Percentiles rank a stretch among this genome's conserved stretches.
Conservation (phyloP, 352 stramenopile species). For the Phytophthora cactorum region DNA sequence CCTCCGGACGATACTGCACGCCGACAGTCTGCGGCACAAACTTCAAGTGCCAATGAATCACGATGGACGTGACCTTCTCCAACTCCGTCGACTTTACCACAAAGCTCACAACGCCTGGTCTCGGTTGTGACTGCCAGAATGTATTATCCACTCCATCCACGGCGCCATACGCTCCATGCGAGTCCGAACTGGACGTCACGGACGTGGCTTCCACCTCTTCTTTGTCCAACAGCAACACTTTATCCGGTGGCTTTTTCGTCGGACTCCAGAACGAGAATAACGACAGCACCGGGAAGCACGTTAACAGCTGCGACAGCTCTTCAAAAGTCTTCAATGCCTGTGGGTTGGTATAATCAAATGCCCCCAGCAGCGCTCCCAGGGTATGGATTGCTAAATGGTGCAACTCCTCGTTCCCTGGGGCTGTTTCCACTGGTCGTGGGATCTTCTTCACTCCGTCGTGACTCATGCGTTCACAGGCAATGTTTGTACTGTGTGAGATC, state of each 20-base stretch:
- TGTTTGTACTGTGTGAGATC: slow-evolving; percentile 80
- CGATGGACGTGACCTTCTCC: slow-evolving; percentile 61
- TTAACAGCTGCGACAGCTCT: slow-evolving; percentile 80
- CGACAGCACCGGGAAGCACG: slow-evolving; percentile 76
- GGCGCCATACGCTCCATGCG: slow-evolving; percentile 52
- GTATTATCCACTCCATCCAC: slow-evolving; percentile 63
- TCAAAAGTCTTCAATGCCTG: slow-evolving; percentile 69
- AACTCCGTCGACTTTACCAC: slow-evolving; percentile 47
- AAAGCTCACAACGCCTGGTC: slow-evolving; percentile 59
- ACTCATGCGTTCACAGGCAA: slow-evolving; percentile 65
- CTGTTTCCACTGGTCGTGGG: slow-evolving; percentile 41
- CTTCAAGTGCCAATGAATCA: slow-evolving; percentile 77
- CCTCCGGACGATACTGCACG: slow-evolving; percentile 58
- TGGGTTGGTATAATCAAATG: slow-evolving; percentile 71
- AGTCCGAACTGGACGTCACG: slow-evolving; percentile 47
- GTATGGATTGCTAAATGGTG: slow-evolving; percentile 88
- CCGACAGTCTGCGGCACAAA: slow-evolving; percentile 58
- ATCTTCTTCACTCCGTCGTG: slow-evolving; percentile 51
- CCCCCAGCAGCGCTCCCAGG: slow-evolving; percentile 66
- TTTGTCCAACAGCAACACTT: slow-evolving; percentile 46
- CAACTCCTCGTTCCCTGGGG: slow-evolving; percentile 61
- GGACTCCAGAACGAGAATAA: slow-evolving; percentile 89
- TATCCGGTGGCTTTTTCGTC: slow-evolving; percentile 66
- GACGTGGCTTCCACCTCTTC: slow-evolving; percentile 67
- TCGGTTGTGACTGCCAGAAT: slow-evolving; percentile 80